phyloP scores from a whole-genome alignment of 176 grass and related monocot species.

The Miscanthus lutarioriparius region DNA sequence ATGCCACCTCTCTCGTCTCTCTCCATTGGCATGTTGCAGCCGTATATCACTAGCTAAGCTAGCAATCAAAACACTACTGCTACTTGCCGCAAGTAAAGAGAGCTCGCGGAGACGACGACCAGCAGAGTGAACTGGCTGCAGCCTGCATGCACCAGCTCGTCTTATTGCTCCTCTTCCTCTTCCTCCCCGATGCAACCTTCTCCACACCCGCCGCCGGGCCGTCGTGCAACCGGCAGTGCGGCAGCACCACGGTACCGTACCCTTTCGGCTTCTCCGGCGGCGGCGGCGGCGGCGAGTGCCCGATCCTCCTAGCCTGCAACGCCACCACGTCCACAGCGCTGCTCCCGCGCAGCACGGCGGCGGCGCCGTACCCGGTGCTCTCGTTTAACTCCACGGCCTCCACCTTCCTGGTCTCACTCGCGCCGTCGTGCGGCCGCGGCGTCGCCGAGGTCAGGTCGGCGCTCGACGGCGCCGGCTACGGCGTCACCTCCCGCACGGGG shows the following conservation, averaged over 20 bases:
- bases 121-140: neutral
- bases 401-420: conserved; percentile 24
- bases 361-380: neutral
- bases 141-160: neutral
- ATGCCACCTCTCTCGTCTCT: neutral
- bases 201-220: neutral
- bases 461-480: conserved; percentile 48
- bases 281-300: conserved; percentile 20
- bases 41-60: neutral
- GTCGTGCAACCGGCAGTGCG: conserved; percentile 44
- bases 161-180: neutral
- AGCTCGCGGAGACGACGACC: neutral
- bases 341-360: neutral
- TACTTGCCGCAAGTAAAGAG: neutral
- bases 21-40: neutral
- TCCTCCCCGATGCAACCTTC: neutral
- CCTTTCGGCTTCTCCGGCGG: conserved; percentile 63
- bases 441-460: neutral
- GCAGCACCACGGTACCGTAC: conserved; percentile 3
- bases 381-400: conserved; percentile 15
- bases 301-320: conserved; percentile 40
- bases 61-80: neutral
- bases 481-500: conserved; percentile 30
- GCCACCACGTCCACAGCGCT: neutral
- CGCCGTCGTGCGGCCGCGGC: conserved; percentile 41